phyloP scores from a whole-genome alignment of 805 yeast species.

The Saccharomyces paradoxus region DNA sequence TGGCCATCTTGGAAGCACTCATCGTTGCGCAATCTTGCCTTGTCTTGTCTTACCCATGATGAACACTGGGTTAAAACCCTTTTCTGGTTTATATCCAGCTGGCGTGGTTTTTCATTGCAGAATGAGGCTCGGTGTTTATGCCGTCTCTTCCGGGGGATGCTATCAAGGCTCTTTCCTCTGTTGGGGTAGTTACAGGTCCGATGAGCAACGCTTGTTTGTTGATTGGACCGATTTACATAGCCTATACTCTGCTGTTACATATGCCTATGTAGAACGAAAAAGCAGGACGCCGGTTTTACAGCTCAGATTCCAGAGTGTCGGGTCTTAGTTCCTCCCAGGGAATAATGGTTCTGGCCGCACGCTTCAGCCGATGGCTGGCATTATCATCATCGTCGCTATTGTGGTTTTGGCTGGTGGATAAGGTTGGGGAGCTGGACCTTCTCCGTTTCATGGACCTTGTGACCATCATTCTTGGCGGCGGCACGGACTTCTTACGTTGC shows the following conservation, averaged over 20 bases:
- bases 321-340: constrained; percentile 26
- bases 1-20: not conserved
- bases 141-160: not conserved
- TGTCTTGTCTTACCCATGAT: not conserved
- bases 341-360: constrained; percentile 18
- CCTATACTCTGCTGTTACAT: not conserved
- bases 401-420: not conserved
- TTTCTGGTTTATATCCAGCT: not conserved
- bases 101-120: not conserved
- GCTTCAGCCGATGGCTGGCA: not conserved
- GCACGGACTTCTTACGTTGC: constrained; percentile 3
- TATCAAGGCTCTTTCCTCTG: not conserved
- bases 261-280: not conserved
- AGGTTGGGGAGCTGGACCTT: not conserved
- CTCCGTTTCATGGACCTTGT: constrained; percentile 1
- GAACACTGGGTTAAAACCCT: not conserved
- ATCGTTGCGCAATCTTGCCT: not conserved
- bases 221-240: not conserved
- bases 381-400: not conserved
- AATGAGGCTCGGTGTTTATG: not conserved
- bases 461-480: constrained; percentile 10
- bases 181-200: not conserved
- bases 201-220: not conserved
- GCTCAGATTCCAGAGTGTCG: not conserved
- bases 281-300: not conserved